These are phyloP conservation scores for Neonothopanus nambi DNA, from an alignment of 1,284 basidiomycete genomes.

Conservation along the genomic window DNA sequence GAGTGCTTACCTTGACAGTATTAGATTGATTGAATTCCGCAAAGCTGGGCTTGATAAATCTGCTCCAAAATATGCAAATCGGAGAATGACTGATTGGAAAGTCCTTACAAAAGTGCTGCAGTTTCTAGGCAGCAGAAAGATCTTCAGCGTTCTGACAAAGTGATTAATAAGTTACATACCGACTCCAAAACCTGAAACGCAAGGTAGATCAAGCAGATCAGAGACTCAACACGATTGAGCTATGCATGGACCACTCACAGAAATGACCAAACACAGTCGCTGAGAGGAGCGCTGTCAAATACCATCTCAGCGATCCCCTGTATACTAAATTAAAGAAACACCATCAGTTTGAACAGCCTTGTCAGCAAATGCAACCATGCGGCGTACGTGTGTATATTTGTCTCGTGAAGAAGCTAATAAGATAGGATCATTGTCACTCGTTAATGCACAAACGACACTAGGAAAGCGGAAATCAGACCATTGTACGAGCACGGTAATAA, in stretches of 20 bases:
- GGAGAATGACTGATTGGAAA: neutral
- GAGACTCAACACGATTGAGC: neutral
- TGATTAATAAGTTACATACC: slow-evolving; percentile 24
- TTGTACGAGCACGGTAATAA: slow-evolving; percentile 39
- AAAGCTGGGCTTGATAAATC: slow-evolving; percentile 39
- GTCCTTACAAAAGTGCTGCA: slow-evolving; percentile 31
- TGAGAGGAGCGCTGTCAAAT: slow-evolving; percentile 30
- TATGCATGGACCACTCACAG: slow-evolving; percentile 17
- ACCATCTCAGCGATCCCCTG: slow-evolving; percentile 28
- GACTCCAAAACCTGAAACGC: slow-evolving; percentile 30
- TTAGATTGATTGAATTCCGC: slow-evolving; percentile 26
- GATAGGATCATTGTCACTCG: neutral
- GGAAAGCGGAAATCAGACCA: slow-evolving; percentile 28
- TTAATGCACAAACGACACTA: neutral
- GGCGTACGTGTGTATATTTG: slow-evolving; percentile 35
- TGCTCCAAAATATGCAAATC: slow-evolving; percentile 14
- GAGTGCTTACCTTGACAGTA: slow-evolving; percentile 29
- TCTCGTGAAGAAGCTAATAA: slow-evolving; percentile 35
- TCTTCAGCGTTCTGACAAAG: neutral
- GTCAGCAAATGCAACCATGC: neutral
- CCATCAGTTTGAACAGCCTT: neutral
- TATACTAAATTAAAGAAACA: slow-evolving; percentile 26
- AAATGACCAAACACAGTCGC: slow-evolving; percentile 36
- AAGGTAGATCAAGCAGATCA: neutral
- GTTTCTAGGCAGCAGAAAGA: slow-evolving; percentile 28